Evolutionary conservation across 148 eudicot species (phyloP), one percentile per base, ranked within the genome.

Genomic region (Vaccinium macrocarpon): DNA sequence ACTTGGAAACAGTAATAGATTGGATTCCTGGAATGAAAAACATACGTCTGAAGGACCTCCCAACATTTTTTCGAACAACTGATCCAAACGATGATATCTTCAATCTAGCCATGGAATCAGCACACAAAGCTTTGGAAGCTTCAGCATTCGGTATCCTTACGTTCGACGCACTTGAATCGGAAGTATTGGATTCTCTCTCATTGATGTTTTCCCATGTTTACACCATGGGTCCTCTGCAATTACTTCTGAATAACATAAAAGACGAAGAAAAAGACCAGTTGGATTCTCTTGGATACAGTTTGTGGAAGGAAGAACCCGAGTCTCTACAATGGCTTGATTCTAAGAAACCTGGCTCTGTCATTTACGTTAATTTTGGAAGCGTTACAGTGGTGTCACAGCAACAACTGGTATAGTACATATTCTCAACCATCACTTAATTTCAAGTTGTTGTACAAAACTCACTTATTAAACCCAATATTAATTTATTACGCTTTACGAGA

Each of bases 321-420:
- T 83, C 80, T 42, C 42, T 83, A 11, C 13, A 76, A 25, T 66
- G 80, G 85, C 48, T 77, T 9, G 61, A 84, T 50, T 61, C 81
- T 0, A 42, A 57, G 48, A 38, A 76, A 76, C 80, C 80, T 2
- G 66, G 55, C 18, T 55, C 79, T 2, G n/a, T 82, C 5, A 21
- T 82, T 13, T 82, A 53, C 15, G 80, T 75, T n/a, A 83, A 76
- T 76, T 83, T 83, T 19, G 85, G 85, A 1, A 76, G 85, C 42
- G 0, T 75, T 35, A 23, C 48, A 4, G 32, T 42, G 1, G 46
- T 83, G 55, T 52, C 85, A 0, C 15, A 12, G 5, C 29, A 75
- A 3, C 64, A 38, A 66, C 38, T 25, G 38, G 38, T 35, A 35
- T 35, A 35, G 38, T 35, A 35, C 38, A 35, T 35, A 35, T 35